These are phyloP conservation scores for Primulina tabacum DNA, from an alignment of 257 asterid genomes.

Conservation along the genomic window DNA sequence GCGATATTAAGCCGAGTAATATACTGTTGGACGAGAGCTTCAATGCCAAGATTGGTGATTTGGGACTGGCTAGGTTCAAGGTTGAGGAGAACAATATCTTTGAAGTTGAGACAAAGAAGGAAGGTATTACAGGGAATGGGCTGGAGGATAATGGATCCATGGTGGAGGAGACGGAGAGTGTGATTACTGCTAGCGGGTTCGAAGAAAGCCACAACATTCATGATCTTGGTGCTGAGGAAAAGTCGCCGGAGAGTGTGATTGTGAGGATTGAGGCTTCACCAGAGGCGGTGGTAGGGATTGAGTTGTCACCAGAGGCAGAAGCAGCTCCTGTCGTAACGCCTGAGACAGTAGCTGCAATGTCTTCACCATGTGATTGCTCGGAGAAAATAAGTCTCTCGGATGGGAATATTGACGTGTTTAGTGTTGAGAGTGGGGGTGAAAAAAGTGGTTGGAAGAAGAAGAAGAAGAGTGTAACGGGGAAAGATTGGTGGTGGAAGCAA, in stretches of 20 bases:
- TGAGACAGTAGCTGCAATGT: conserved; percentile 66
- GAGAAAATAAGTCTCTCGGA: conserved; percentile 69
- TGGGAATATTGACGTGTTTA: conserved; percentile 57
- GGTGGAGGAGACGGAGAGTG: conserved; percentile 85
- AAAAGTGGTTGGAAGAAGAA: conserved; percentile 52
- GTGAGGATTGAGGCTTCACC: conserved; percentile 64
- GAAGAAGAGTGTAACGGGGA: conserved; percentile 70
- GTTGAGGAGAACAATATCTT: conserved; percentile 47
- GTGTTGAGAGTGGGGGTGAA: conserved; percentile 62
- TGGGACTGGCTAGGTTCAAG: conserved; percentile 86
- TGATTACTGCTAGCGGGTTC: conserved; percentile 52
- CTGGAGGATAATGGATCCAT: conserved; percentile 70
- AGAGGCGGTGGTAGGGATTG: conserved; percentile 45
- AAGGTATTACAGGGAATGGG: conserved; percentile 37
- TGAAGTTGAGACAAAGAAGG: conserved; percentile 63
- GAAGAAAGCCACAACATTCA: conserved; percentile 46
- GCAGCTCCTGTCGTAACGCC: conserved; percentile 59
- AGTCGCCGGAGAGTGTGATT: conserved; percentile 74
- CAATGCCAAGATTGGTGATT: conserved; percentile 85
- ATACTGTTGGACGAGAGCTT: conserved; percentile 58
- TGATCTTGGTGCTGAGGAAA: conserved; percentile 42
- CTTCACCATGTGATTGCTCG: conserved; percentile 59
- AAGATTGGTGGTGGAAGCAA: conserved; percentile 99
- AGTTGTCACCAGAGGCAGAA: conserved; percentile 54
- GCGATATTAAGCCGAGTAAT: conserved; percentile 94